Base-by-base conservation (phyloP, 176 grass and related monocot genomes). In the Pontederia paniculata region DNA sequence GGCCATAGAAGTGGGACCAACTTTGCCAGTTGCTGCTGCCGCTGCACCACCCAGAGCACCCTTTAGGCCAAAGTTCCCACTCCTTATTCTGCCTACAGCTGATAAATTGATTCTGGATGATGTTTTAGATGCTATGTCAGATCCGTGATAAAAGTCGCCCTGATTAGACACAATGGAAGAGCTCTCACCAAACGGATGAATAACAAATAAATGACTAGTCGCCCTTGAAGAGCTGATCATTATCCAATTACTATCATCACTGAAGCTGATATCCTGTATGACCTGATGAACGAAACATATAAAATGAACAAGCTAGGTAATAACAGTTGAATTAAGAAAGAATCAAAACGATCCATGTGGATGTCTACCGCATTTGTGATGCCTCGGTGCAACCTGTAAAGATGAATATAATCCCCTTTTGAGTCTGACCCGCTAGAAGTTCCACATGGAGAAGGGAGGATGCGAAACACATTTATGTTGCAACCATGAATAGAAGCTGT, bases 221-320 rank as follows among this genome's bases (percentile, higher is more conserved):
- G 86, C 93, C 54, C 80, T 83, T 42, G 93, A 98, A 43, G 85
- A 90, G 72, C 86, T 98, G 73, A 98, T 90, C 86, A 91, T 87
- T 84, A 98, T 91, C 93, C 93, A 98, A 44, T 98, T 76, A 57
- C 86, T 91, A 52, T 91, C 83, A 41, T 88, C 86, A n/a, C 93
- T 98, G 69, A 97, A 97, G 60, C 86, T 98, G 63, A 98, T 82
- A 51, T 98, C 93, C 74, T 98, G 89, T 84, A 91, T 98, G 51
- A 98, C 78, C 93, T 98, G 58, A 74, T 54, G 56, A 74, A 61
- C 50, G 57, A 43, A 69, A 19, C 50, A 43, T 57, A 37, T 1
- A 14, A 16, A 58, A 71, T 62, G 42, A 57, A 21, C 44, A 50
- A 17, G 13, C 63, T 76, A 75, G 28, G 52, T 56, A 15, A 62